Evolutionary conservation across 768 basidiomycete genomes (phyloP), one percentile per base, ranked within the genome.

Genomic region (Termitomyces sp.): DNA sequence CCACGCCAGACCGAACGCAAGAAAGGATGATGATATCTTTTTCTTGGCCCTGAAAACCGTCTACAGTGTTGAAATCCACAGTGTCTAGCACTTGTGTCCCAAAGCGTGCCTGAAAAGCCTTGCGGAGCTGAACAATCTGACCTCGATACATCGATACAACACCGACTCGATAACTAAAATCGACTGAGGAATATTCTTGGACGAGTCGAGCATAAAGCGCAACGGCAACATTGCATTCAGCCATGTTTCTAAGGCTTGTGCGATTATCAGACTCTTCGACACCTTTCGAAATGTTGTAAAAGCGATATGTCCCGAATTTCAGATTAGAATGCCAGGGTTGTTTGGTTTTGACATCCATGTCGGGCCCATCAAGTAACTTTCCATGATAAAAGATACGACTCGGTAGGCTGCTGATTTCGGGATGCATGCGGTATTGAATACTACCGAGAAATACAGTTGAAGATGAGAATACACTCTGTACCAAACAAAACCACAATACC

Each of bases 391-490:
- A 99, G 2, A 94, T 72, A 46, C 78, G 79, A 58, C 94, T 97
- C 0, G 97, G 97, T 18, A 99, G 80, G 51, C 77, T 77, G 60
- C 94, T 96, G 67, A 98, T 98, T 52, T 92, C 87, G 1, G 96
- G 96, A 68, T 99, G 95, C 97, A 99, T 99, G 62, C 97, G 95
- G 68, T 99, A 99, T 74, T 99, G 97, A 42, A 99, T 98, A 64
- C 96, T 98, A 58, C 44, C 27, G 18, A 51, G 7, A 52, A 22
- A 48, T 51, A 42, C n/a, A 13, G 47, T n/a, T 53, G 39, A 44
- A 6, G 29, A 54, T 36, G 42, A 20, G n/a, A n/a, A 20, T n/a
- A 59, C 24, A 16, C 29, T 53, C 24, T 55, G 29, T 20, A 36
- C 53, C 32, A 55, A 31, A 32, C 3, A 8, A 31, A 36, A 10